Evolutionary conservation across 116 monocot species (phyloP).

Genomic region (Trichopus zeylanicus): DNA sequence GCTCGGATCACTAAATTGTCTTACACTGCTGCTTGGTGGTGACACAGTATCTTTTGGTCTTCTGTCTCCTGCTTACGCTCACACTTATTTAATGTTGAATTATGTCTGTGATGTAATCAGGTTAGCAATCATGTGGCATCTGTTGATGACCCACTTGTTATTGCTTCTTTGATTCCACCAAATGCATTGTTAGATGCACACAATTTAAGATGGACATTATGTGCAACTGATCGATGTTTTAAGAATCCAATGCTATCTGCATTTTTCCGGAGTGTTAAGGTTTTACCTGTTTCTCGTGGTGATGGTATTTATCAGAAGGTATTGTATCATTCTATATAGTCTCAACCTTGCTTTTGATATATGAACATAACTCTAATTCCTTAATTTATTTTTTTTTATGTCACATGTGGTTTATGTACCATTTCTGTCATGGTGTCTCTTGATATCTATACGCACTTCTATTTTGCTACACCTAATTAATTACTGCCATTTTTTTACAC

Average conservation of each 20-base stretch:
- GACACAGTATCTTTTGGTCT: too few species aligned
- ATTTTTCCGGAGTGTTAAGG: constrained; percentile 80
- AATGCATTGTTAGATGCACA: constrained; percentile 64
- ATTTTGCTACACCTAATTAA: too few species aligned
- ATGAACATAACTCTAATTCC: background rate
- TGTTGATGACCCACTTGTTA: constrained; percentile 85
- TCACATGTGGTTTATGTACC: background rate
- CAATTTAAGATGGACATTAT: constrained; percentile 86
- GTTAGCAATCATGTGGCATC: constrained; percentile 96
- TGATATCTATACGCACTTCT: too few species aligned
- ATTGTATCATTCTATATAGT: constrained; percentile 5
- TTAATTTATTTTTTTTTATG: background rate
- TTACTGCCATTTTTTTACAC: too few species aligned
- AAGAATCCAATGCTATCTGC: constrained; percentile 60
- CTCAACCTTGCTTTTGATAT: background rate
- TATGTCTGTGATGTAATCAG: constrained; percentile 18
- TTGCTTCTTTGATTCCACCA: constrained; percentile 82
- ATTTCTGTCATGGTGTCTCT: too few species aligned
- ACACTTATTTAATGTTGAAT: background rate
- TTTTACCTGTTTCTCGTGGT: constrained; percentile 89
- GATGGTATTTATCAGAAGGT: constrained; percentile 94
- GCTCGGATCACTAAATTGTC: too few species aligned
- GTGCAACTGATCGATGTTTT: constrained; percentile 89
- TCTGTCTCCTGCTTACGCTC: too few species aligned
- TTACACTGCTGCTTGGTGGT: too few species aligned